These are phyloP conservation scores for Coemansia sp. DNA, from an alignment of 192 early-diverging fungal species.

Conservation along the genomic window DNA sequence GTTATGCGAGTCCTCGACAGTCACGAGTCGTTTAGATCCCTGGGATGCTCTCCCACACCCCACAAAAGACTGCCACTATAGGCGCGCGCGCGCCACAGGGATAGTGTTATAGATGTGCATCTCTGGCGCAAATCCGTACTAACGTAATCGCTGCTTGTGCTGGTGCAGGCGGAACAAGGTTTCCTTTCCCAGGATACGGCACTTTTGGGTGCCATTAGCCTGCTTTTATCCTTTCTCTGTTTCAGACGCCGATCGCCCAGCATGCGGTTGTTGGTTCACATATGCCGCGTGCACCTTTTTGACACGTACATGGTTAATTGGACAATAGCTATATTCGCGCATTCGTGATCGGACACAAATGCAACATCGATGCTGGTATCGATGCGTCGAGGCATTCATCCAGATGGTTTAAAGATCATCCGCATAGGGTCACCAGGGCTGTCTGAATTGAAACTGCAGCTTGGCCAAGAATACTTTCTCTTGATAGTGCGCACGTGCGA, in stretches of 20 bases:
- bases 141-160: not conserved
- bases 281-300: not conserved
- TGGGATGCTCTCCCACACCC: not conserved
- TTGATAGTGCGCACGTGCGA: not conserved
- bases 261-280: not conserved
- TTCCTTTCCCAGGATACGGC: not conserved
- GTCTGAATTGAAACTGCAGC: not conserved
- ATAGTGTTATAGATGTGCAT: not conserved
- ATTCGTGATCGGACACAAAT: not conserved
- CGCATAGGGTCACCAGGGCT: not conserved
- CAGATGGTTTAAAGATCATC: not conserved
- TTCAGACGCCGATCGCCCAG: not conserved
- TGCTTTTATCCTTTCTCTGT: not conserved
- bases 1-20: not conserved
- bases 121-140: not conserved
- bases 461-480: not conserved
- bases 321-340: not conserved
- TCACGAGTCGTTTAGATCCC: not conserved
- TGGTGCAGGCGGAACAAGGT: not conserved
- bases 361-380: not conserved
- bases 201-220: not conserved
- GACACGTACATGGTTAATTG: slow-evolving; percentile 2
- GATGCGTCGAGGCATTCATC: not conserved
- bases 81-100: not conserved
- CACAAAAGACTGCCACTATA: not conserved